These are phyloP conservation scores for Metschnikowia rubicola DNA, from an alignment of 805 yeast genomes.

Conservation along the genomic window DNA sequence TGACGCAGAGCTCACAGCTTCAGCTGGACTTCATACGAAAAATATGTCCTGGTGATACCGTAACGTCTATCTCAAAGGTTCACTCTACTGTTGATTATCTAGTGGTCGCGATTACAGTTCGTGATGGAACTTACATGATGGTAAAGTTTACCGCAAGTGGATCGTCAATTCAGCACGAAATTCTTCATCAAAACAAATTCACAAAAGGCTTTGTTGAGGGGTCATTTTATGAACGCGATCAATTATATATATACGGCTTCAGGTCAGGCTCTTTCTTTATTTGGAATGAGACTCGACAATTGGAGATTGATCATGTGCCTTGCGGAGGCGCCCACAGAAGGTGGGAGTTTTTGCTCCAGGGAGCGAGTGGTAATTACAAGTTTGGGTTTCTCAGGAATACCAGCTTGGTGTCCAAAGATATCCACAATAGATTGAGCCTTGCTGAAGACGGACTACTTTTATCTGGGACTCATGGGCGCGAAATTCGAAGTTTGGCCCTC, in stretches of 20 bases:
- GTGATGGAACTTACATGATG: slow-evolving; percentile 64
- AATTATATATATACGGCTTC: slow-evolving; percentile 73
- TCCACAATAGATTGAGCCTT: slow-evolving; percentile 19
- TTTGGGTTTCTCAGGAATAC: slow-evolving; percentile 60
- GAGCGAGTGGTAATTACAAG: slow-evolving; percentile 19
- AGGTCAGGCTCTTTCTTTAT: slow-evolving; percentile 72
- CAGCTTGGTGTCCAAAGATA: slow-evolving; percentile 36
- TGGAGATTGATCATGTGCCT: slow-evolving; percentile 61
- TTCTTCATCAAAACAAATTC: slow-evolving; percentile 56
- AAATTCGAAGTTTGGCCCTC: slow-evolving; percentile 72
- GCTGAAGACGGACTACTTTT: slow-evolving; percentile 28
- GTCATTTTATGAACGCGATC: slow-evolving; percentile 41
- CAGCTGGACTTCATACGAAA: slow-evolving; percentile 28
- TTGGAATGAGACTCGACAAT: slow-evolving; percentile 77
- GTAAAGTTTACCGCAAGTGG: slow-evolving; percentile 17
- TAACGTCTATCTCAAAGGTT: slow-evolving; percentile 50
- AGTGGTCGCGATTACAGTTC: slow-evolving; percentile 48
- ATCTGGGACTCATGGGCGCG: slow-evolving; percentile 87
- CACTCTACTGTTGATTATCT: slow-evolving; percentile 19
- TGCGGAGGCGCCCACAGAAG: slow-evolving; percentile 93
- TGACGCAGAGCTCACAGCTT: slow-evolving; percentile 21
- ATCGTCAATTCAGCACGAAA: slow-evolving; percentile 16
- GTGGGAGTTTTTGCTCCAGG: slow-evolving; percentile 53
- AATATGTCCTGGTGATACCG: slow-evolving; percentile 63
- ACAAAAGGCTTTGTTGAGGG: slow-evolving; percentile 84